Percentiles rank a stretch among this genome's conserved stretches.
phyloP scores from a whole-genome alignment of 169 alveolate genomes.

The Eimeria maxima region DNA sequence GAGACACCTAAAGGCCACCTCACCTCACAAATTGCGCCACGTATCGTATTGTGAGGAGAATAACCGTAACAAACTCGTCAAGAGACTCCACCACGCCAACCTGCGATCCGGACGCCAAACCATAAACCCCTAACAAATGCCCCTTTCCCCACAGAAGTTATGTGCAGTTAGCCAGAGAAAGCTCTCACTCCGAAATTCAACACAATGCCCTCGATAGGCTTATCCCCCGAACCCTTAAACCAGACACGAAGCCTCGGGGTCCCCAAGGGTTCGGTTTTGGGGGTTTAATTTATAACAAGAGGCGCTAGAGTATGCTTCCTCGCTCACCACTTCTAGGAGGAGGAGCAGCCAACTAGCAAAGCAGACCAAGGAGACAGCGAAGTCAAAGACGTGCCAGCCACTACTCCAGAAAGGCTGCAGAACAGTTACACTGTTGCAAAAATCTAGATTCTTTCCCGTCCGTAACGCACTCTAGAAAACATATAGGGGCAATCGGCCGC shows the following conservation, averaged over 20 bases:
- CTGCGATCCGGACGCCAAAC: conserved; percentile 1
- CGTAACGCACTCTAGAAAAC: neutral
- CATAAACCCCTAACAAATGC: neutral
- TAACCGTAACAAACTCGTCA: conserved; percentile 75
- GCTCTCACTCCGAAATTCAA: too few species aligned
- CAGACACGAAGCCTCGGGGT: neutral
- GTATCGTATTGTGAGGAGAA: conserved; percentile 75
- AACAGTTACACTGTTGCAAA: neutral
- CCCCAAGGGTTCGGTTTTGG: neutral
- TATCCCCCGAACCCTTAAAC: neutral
- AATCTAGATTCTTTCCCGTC: neutral
- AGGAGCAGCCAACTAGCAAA: conserved; percentile 77
- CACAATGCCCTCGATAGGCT: too few species aligned
- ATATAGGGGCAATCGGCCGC: neutral
- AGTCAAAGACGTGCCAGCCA: conserved; percentile 83
- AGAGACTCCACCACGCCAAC: conserved; percentile 72
- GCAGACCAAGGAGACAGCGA: conserved; percentile 73
- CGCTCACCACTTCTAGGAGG: conserved; percentile 79
- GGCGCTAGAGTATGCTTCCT: neutral
- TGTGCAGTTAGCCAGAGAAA: too few species aligned
- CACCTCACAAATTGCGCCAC: conserved; percentile 73
- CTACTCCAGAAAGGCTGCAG: conserved; percentile 80
- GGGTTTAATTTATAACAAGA: neutral
- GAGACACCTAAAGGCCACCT: neutral
- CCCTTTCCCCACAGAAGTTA: too few species aligned